phyloP scores from a whole-genome alignment of 2,329 filamentous ascomycete genomes.

The Phyllosticta citribraziliensis region DNA sequence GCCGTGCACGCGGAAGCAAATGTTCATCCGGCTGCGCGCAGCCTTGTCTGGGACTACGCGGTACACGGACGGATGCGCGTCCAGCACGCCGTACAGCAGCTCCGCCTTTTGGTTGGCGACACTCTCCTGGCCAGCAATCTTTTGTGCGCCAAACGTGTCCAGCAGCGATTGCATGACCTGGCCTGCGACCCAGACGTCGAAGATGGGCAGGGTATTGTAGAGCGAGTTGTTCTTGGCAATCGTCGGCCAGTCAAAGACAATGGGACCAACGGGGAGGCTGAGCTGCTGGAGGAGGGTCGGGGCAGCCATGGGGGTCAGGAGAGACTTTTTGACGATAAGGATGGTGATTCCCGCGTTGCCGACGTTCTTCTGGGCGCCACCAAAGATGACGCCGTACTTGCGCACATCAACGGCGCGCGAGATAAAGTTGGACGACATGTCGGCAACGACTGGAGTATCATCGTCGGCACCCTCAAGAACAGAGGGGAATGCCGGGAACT shows the following conservation, averaged over 20 bases:
- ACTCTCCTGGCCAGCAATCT: conserved; percentile 66
- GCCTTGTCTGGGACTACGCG: conserved; percentile 65
- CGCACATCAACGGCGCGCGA: conserved; percentile 65
- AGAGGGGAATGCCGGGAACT: conserved; percentile 68
- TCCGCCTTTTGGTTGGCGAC: conserved; percentile 65
- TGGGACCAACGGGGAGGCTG: conserved; percentile 65
- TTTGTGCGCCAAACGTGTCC: conserved; percentile 50
- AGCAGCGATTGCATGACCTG: conserved; percentile 74
- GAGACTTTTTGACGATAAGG: conserved; percentile 69
- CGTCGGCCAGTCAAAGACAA: conserved; percentile 72
- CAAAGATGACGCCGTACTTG: conserved; percentile 80
- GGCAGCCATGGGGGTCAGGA: conserved; percentile 59
- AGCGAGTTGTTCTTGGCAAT: conserved; percentile 89
- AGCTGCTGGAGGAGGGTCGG: conserved; percentile 62
- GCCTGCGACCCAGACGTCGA: conserved; percentile 87
- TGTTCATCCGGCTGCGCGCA: conserved; percentile 82
- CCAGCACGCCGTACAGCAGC: conserved; percentile 67
- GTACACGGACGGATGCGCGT: conserved; percentile 65
- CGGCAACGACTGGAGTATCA: conserved; percentile 67
- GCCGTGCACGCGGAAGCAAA: conserved; percentile 72
- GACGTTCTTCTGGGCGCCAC: conserved; percentile 88
- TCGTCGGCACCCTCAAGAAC: conserved; percentile 55
- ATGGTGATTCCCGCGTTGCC: conserved; percentile 80
- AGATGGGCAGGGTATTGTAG: conserved; percentile 93
- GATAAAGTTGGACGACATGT: conserved; percentile 93